Evolutionary conservation across 495 filamentous ascomycete genomes (phyloP).

Genomic region (Penicillium macrosclerotiorum): DNA sequence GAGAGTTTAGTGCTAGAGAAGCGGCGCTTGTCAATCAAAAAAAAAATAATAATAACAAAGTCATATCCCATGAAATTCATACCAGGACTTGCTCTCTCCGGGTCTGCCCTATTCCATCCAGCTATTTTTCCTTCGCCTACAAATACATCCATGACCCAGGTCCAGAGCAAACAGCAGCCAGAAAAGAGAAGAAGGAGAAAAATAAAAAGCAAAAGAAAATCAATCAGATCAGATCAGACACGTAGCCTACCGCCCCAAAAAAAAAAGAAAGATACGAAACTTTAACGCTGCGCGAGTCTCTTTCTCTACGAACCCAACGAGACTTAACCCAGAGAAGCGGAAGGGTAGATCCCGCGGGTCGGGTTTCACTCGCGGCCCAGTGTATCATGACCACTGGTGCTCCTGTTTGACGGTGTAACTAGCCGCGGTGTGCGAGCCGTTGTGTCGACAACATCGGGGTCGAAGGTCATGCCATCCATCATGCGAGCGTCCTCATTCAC

Average conservation of each 20-base stretch:
- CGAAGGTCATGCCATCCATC: slow-evolving; percentile 57
- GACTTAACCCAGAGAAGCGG: too few relatives aligned
- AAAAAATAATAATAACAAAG: slow-evolving; percentile 5
- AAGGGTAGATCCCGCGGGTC: too few relatives aligned
- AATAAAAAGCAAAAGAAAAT: background rate
- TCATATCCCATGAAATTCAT: too few relatives aligned
- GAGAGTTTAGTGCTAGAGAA: too few relatives aligned
- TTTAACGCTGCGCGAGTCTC: too few relatives aligned
- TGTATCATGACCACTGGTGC: slow-evolving; percentile 13
- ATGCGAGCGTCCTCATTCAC: slow-evolving; percentile 45
- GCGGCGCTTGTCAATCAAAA: too few relatives aligned
- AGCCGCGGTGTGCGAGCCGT: slow-evolving; percentile 45
- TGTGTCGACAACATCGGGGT: slow-evolving; percentile 52
- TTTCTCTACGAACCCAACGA: too few relatives aligned
- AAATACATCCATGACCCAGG: slow-evolving; percentile 9
- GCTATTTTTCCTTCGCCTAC: slow-evolving; percentile 8
- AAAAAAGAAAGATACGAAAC: background rate
- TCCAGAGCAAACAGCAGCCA: background rate
- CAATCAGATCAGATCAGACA: background rate
- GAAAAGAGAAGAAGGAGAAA: slow-evolving; percentile 5
- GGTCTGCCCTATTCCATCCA: too few relatives aligned
- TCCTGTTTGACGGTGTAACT: slow-evolving; percentile 24
- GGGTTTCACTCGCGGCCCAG: too few relatives aligned
- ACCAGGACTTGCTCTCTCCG: background rate
- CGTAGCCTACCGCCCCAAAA: background rate